phyloP scores from a whole-genome alignment of 345 rosid genomes.

The Citrus reticulata region DNA sequence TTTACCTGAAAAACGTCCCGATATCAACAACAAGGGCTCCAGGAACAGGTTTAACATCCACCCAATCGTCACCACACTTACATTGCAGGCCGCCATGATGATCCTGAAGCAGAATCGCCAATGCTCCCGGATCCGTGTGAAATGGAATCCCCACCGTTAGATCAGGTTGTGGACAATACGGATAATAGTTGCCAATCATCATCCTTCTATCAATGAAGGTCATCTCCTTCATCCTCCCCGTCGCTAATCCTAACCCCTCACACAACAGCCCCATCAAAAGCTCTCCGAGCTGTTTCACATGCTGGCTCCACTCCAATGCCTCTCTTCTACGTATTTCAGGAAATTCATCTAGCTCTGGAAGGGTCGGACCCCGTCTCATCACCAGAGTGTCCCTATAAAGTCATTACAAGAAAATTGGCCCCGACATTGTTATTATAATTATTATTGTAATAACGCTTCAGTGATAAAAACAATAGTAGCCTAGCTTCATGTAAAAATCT shows the following conservation, averaged over 20 bases:
- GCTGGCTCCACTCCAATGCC: conserved; percentile 38
- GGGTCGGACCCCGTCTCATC: conserved; percentile 22
- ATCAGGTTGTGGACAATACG: conserved; percentile 54
- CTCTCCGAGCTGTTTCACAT: conserved; percentile 27
- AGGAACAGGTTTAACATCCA: conserved; percentile 36
- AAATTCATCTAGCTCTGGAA: conserved; percentile 16
- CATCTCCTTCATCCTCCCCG: conserved; percentile 27
- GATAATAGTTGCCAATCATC: conserved; percentile 51
- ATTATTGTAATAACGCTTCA: too few relatives aligned
- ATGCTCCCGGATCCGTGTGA: conserved; percentile 43
- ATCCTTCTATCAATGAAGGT: conserved; percentile 29
- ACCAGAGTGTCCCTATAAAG: conserved; percentile 43
- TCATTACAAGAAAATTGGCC: too few relatives aligned
- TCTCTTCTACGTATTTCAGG: conserved; percentile 42
- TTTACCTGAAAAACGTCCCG: conserved; percentile 53
- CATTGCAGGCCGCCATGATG: conserved; percentile 46
- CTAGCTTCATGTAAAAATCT: too few relatives aligned
- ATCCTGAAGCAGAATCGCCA: conserved; percentile 43
- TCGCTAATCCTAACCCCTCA: conserved; percentile 40
- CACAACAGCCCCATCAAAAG: conserved; percentile 34
- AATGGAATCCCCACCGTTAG: conserved; percentile 36
- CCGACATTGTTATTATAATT: too few relatives aligned
- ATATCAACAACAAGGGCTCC: conserved; percentile 46
- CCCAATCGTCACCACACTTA: conserved; percentile 37
- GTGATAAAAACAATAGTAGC: too few relatives aligned